These are phyloP conservation scores for Mycena galericulata DNA, from an alignment of 768 basidiomycete genomes.

Conservation along the genomic window DNA sequence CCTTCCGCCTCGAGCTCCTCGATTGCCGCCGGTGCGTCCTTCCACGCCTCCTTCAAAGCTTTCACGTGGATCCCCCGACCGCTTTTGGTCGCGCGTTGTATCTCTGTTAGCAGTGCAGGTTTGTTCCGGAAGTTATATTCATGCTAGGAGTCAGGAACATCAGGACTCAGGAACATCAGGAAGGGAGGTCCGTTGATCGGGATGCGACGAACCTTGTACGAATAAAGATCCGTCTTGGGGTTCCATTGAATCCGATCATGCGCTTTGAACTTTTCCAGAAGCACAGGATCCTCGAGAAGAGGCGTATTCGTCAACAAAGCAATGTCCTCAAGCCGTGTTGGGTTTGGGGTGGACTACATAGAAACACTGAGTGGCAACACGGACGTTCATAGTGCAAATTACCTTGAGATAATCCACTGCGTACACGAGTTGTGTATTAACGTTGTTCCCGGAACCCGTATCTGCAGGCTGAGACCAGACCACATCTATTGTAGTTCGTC, in stretches of 20 bases:
- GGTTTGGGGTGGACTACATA: slow-evolving; percentile 73
- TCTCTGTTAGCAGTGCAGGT: slow-evolving; percentile 84
- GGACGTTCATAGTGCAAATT: slow-evolving; percentile 31
- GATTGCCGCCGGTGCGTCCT: slow-evolving; percentile 84
- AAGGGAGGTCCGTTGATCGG: background rate
- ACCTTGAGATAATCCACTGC: slow-evolving; percentile 88
- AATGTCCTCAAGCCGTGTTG: slow-evolving; percentile 90
- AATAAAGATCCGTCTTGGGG: slow-evolving; percentile 86
- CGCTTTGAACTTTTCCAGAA: slow-evolving; percentile 84
- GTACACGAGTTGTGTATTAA: slow-evolving; percentile 90
- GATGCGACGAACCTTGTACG: slow-evolving; percentile 75
- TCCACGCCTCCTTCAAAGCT: slow-evolving; percentile 91
- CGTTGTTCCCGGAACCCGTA: slow-evolving; percentile 82
- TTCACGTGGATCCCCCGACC: slow-evolving; percentile 90
- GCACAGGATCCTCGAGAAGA: slow-evolving; percentile 73
- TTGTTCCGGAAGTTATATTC: slow-evolving; percentile 90
- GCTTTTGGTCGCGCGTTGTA: slow-evolving; percentile 85
- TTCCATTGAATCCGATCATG: slow-evolving; percentile 88
- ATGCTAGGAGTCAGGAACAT: too few relatives aligned
- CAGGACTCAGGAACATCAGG: background rate
- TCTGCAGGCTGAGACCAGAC: slow-evolving; percentile 92
- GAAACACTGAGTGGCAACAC: slow-evolving; percentile 13
- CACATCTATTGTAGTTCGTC: slow-evolving; percentile 59
- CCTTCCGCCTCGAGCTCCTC: slow-evolving; percentile 93
- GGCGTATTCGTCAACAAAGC: slow-evolving; percentile 86